Conservation (phyloP, 2,329 filamentous ascomycete genomes). For the Neocatenulostroma microsporum region DNA sequence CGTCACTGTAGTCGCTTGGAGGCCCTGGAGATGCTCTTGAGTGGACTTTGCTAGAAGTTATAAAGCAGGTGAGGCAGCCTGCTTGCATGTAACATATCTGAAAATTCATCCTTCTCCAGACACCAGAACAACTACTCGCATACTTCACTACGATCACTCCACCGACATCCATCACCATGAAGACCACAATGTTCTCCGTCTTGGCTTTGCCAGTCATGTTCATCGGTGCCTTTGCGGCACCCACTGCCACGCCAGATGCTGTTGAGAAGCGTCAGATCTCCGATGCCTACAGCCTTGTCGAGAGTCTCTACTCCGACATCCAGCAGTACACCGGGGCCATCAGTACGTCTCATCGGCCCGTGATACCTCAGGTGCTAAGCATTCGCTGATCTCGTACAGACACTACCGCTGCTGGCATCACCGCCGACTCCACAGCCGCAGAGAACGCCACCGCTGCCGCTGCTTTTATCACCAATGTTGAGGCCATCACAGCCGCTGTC, state of each 20-base stretch:
- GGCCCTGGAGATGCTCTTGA: too few species aligned
- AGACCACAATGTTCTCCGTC: slow-evolving; percentile 7
- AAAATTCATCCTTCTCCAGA: too few species aligned
- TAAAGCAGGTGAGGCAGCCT: too few species aligned
- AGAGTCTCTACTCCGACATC: slow-evolving; percentile 8
- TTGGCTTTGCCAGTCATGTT: slow-evolving; percentile 9
- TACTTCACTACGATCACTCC: too few species aligned
- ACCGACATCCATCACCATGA: too few species aligned
- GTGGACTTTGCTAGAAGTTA: too few species aligned
- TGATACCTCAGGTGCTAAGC: too few species aligned
- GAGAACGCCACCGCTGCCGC: slow-evolving; percentile 10
- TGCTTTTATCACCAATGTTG: slow-evolving; percentile 7
- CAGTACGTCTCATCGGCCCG: slow-evolving; percentile 4
- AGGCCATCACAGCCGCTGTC: slow-evolving; percentile 9
- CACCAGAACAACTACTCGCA: too few species aligned
- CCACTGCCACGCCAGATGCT: slow-evolving; percentile 1
- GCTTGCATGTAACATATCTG: too few species aligned
- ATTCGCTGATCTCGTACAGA: slow-evolving; percentile 4
- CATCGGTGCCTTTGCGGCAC: slow-evolving; percentile 7
- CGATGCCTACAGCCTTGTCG: slow-evolving; percentile 9
- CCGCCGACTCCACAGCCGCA: slow-evolving; percentile 1
- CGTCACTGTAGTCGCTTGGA: too few species aligned
- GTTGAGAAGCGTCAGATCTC: slow-evolving; percentile 8
- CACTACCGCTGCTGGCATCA: slow-evolving; percentile 5
- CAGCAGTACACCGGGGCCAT: slow-evolving; percentile 13